Evolutionary conservation across 257 asterid species (phyloP), one percentile per base, ranked within the genome.

Genomic region (Hygrophila difformis): DNA sequence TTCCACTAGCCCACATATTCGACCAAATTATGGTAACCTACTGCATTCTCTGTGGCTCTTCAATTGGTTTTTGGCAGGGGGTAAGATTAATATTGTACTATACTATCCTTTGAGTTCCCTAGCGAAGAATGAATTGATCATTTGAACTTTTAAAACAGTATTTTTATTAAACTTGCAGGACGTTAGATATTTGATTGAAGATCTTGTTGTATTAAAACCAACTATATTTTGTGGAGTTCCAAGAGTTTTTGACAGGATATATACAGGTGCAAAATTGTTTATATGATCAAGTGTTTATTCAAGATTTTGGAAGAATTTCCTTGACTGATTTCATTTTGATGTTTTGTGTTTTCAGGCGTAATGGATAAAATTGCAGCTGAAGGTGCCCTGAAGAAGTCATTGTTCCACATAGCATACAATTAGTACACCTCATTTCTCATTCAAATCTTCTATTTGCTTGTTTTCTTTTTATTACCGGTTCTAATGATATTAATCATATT

Each of bases 61-160:
- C 97, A 12, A 84, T 85, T 22, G 96, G 97, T 63, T 89, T 79
- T 41, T 89, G 97, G 96, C 96, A 84, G 62, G 96, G 91, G 71
- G 97, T 89, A 70, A n/a, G n/a, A n/a, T n/a, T n/a, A n/a, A n/a
- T n/a, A n/a, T n/a, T n/a, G n/a, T n/a, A n/a, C n/a, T n/a, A n/a
- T n/a, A n/a, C n/a, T n/a, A n/a, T n/a, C n/a, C n/a, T n/a, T n/a
- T n/a, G n/a, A n/a, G n/a, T n/a, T n/a, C n/a, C n/a, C n/a, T n/a
- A n/a, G n/a, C n/a, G n/a, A n/a, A n/a, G n/a, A n/a, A n/a, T n/a
- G n/a, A n/a, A n/a, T n/a, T n/a, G n/a, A n/a, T n/a, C n/a, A n/a
- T n/a, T n/a, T n/a, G n/a, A n/a, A n/a, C n/a, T n/a, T n/a, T n/a
- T n/a, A n/a, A n/a, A n/a, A n/a, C n/a, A n/a, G n/a, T n/a, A n/a